Base-by-base conservation (phyloP, 176 grass and related monocot species). In the Pontederia paniculata region DNA sequence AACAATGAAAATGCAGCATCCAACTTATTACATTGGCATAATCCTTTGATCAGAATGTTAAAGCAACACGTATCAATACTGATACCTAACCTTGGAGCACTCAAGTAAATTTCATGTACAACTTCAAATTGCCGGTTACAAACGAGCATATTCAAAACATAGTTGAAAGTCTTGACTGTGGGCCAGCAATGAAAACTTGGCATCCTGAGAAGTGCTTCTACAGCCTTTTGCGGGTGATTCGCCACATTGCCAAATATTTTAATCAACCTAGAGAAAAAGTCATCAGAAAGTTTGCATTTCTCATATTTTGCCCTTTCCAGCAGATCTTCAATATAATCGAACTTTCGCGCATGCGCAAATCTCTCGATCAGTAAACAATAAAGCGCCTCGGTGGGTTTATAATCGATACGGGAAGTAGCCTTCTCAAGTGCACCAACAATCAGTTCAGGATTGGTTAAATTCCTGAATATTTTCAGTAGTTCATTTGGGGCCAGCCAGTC, bases 171-270 rank as follows among this genome's bases (percentile, higher is more conserved):
- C 77, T 96, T 96, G 3, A 76, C 76, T 9, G 82, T 86, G 1
- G 91, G 76, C 67, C 73, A 83, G 45, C 79, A 89, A 42, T 60
- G 54, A 64, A 81, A 84, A 28, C 37, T 42, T 8, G 85, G 91
- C 91, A 97, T 87, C 12, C 62, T 69, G 48, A 31, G 48, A 54
- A 97, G 91, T 0, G 47, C 76, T 47, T 78, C 64, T 10, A 89
- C 81, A 55, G 86, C 81, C 17, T 96, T 86, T 60, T 89, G 66
- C 0, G 71, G 79, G 41, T 89, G 76, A 62, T 83, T 76, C 7
- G 79, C 86, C 48, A 89, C 82, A 69, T 87, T 96, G 28, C 86
- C 82, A 44, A 89, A 89, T 80, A 96, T 97, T 58, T 97, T 97
- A 48, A 97, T 80, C 60, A 97, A 55, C 45, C 78, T 81, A 46